Base-by-base conservation (phyloP, 352 stramenopile species). In the Thalassiosira tumida region DNA sequence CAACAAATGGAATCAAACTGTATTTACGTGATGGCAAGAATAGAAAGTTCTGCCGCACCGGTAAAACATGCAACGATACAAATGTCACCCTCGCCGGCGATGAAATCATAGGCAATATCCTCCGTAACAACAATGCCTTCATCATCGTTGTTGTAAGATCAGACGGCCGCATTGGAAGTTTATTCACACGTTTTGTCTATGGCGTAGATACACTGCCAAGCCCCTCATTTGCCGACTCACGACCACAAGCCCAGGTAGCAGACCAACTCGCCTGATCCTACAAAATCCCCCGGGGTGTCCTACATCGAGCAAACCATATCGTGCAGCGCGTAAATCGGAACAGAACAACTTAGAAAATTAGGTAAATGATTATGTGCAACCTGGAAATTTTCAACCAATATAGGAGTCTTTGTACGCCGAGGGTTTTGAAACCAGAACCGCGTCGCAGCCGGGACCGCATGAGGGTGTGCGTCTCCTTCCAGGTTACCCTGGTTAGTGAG, bases 51-150 rank as follows among this genome's bases (percentile, higher is more conserved):
- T 17, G 6, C 29, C 14, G 40, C 7, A 50, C 29, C 2, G 59
- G 59, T 37, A 29, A 29, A 37, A 26, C 73, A 37, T 15, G 40
- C 24, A 51, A 59, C 2, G 31, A 65, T 6, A 65, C 40, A 21
- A 13, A 2, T 2, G 43, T 38, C 13, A 67, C 33, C 1, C 38
- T 76, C 26, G 37, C 33, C 7, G 77, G 77, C 2, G 77, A 84
- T 47, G 59, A 59, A 35, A 74, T 84, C 24, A 75, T 84, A 14
- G 59, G 35, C 1, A 7, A 31, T 1, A 65, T 84, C 10, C 14
- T 84, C n/a, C 13, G n/a, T 6, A 64, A 64, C 4, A 54, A 73
- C 47, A 72, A 73, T 26, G 75, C 41, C 6, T 24, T 69, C n/a
- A 69, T 69, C n/a, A 7, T 24, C 10, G 29, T 69, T 69, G 59